These are phyloP conservation scores for Stemphylium beticola DNA, from an alignment of 2,329 filamentous ascomycete genomes.

Conservation along the genomic window DNA sequence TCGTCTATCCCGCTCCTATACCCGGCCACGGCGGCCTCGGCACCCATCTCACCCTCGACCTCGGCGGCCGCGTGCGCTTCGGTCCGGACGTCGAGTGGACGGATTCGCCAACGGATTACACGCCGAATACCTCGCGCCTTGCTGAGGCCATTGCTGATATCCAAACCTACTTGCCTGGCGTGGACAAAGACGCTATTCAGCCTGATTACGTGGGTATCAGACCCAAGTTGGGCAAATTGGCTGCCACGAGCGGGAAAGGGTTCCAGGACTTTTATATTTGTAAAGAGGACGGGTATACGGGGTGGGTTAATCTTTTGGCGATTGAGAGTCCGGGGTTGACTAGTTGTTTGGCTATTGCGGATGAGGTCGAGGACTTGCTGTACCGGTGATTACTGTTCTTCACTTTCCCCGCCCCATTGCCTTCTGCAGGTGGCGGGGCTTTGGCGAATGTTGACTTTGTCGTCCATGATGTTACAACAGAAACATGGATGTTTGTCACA, in stretches of 20 bases:
- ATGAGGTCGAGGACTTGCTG: conserved; percentile 69
- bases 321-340: conserved; percentile 95
- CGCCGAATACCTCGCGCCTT: conserved; percentile 68
- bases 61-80: conserved; percentile 83
- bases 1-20: conserved; percentile 87
- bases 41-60: conserved; percentile 91
- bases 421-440: too few species aligned
- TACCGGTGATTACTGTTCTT: conserved; percentile 46
- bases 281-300: conserved; percentile 76
- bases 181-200: conserved; percentile 69
- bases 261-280: conserved; percentile 86
- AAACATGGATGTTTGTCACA: too few species aligned
- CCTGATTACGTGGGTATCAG: conserved; percentile 92
- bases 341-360: conserved; percentile 82
- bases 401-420: not conserved
- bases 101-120: conserved; percentile 70
- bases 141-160: conserved; percentile 76
- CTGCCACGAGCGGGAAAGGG: conserved; percentile 66
- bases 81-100: conserved; percentile 97
- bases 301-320: conserved; percentile 88
- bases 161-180: conserved; percentile 73
- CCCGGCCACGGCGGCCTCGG: conserved; percentile 85
- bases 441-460: too few species aligned
- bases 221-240: conserved; percentile 75
- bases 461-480: too few species aligned